Evolutionary conservation across 2,329 filamentous ascomycete species (phyloP).

Genomic region (Penicillium sp.): DNA sequence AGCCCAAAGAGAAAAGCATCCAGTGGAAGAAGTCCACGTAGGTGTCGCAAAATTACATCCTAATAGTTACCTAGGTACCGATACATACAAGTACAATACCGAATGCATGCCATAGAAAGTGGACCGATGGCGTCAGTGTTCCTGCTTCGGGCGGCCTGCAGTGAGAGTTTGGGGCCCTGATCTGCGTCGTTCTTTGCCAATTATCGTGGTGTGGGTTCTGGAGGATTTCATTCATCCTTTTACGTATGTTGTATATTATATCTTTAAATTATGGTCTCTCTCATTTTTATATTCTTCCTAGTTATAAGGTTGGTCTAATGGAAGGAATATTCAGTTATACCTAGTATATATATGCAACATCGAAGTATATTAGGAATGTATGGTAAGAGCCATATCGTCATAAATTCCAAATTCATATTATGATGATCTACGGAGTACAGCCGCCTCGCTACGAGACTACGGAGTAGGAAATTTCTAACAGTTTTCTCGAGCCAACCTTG

Average conservation of each 20-base stretch:
- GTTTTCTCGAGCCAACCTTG: not conserved
- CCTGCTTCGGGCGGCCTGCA: constrained; percentile 21
- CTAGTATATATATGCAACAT: too few relatives aligned
- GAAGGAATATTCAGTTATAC: too few relatives aligned
- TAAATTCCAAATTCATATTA: not conserved
- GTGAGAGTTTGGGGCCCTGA: constrained; percentile 19
- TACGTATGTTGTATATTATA: not conserved
- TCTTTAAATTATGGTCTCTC: not conserved
- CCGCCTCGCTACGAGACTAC: not conserved
- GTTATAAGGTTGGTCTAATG: too few relatives aligned
- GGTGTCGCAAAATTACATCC: not conserved
- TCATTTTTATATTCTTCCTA: too few relatives aligned
- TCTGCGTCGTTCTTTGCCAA: constrained; percentile 10
- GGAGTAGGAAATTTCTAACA: not conserved
- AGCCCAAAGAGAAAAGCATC: not conserved
- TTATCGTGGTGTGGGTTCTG: not conserved
- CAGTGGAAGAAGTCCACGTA: constrained; percentile 6
- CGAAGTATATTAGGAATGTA: not conserved
- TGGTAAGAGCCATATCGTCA: not conserved
- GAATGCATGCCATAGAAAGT: constrained; percentile 16
- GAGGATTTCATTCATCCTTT: not conserved
- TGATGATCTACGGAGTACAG: not conserved
- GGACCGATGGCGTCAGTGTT: constrained; percentile 20
- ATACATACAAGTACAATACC: constrained; percentile 7
- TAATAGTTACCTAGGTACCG: not conserved